Percentiles rank a stretch among this genome's conserved stretches.
phyloP scores from a whole-genome alignment of 1,284 basidiomycete genomes.

The Sporisorium exsertum region DNA sequence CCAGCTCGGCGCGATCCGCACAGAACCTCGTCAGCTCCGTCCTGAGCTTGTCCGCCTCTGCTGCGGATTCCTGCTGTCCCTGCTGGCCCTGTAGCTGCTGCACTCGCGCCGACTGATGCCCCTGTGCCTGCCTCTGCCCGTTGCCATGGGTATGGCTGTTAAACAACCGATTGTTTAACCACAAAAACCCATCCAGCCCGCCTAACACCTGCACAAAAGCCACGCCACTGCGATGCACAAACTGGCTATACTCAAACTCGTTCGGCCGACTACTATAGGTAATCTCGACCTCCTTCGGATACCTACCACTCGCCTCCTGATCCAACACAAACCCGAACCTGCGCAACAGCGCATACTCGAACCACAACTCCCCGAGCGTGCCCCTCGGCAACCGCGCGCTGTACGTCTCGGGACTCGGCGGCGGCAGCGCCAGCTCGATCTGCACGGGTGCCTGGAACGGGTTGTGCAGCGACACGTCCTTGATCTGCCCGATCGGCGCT shows the following conservation, averaged over 20 bases:
- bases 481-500: conserved; percentile 69
- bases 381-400: conserved; percentile 40
- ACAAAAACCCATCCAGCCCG: conserved; percentile 63
- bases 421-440: conserved; percentile 62
- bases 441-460: conserved; percentile 66
- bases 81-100: not conserved
- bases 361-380: conserved; percentile 56
- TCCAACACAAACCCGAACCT: conserved; percentile 67
- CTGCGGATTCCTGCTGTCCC: not conserved
- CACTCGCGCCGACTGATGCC: too few species aligned
- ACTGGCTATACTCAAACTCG: conserved; percentile 65
- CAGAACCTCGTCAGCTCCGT: conserved; percentile 59
- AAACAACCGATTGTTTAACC: conserved; percentile 67
- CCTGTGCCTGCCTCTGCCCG: not conserved
- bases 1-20: conserved; percentile 47
- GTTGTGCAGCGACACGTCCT: conserved; percentile 64
- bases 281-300: conserved; percentile 57
- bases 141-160: conserved; percentile 44
- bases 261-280: conserved; percentile 64
- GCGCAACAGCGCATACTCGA: conserved; percentile 64
- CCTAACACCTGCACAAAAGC: conserved; percentile 68
- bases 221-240: conserved; percentile 65
- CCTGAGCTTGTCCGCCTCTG: conserved; percentile 56
- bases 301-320: conserved; percentile 62
- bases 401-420: conserved; percentile 57